Evolutionary conservation across 352 stramenopile genomes (phyloP).

Genomic region (Pythium sp.): DNA sequence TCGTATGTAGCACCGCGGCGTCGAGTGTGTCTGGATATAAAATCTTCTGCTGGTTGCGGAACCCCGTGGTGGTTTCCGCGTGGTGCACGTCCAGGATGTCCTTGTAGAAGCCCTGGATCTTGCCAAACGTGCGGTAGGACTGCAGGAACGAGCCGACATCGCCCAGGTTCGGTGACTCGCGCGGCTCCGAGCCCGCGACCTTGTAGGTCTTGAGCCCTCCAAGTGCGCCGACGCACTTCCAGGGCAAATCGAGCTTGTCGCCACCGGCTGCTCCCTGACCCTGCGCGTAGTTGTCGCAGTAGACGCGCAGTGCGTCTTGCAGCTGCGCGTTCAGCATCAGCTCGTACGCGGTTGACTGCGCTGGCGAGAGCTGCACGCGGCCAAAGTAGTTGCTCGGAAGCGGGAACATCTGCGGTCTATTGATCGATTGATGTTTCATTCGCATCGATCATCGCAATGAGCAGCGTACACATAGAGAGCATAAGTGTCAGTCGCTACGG

Average conservation of each 20-base stretch:
- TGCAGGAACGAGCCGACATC: conserved; percentile 25
- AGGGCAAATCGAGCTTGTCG: conserved; percentile 32
- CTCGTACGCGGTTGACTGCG: conserved; percentile 30
- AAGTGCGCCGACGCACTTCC: conserved; percentile 34
- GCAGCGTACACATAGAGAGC: too few species aligned
- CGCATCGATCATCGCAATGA: too few species aligned
- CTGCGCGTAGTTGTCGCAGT: conserved; percentile 21
- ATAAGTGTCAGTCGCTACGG: neutral
- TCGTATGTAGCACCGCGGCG: conserved; percentile 35
- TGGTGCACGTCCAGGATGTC: conserved; percentile 45
- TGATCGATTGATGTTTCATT: neutral
- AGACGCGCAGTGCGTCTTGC: conserved; percentile 37
- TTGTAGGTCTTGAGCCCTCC: conserved; percentile 47
- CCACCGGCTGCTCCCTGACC: conserved; percentile 17
- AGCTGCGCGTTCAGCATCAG: conserved; percentile 42
- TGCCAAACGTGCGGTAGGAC: conserved; percentile 44
- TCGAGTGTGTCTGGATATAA: conserved; percentile 41
- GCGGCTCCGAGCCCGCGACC: conserved; percentile 21
- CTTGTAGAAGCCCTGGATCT: conserved; percentile 46
- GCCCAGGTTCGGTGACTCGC: neutral
- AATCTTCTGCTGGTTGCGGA: conserved; percentile 43
- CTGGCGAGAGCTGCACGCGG: conserved; percentile 26
- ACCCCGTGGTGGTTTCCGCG: conserved; percentile 33
- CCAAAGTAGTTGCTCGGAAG: conserved; percentile 20
- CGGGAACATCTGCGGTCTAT: conserved; percentile 13